phyloP scores from a whole-genome alignment of 2,329 filamentous ascomycete genomes.

The Pyricularia sp. region DNA sequence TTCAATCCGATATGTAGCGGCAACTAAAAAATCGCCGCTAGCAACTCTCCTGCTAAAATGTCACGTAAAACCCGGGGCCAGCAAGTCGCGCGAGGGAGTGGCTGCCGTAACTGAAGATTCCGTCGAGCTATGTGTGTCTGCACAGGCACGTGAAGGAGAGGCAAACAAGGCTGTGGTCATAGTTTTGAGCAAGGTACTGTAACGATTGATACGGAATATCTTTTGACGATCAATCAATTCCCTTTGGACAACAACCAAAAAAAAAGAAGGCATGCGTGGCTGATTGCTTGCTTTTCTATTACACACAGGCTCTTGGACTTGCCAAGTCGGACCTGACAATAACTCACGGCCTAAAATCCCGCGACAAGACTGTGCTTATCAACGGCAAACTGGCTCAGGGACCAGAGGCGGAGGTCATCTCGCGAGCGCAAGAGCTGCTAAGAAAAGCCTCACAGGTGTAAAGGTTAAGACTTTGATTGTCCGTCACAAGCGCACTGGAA shows the following conservation, averaged over 20 bases:
- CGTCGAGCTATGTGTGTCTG: constrained; percentile 53
- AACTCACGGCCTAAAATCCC: constrained; percentile 48
- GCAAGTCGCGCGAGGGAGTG: constrained; percentile 48
- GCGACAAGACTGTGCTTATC: constrained; percentile 47
- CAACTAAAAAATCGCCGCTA: constrained; percentile 29
- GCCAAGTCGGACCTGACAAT: constrained; percentile 53
- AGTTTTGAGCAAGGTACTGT: constrained; percentile 43
- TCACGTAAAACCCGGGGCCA: constrained; percentile 54
- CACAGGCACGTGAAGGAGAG: constrained; percentile 52
- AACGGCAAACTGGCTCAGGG: constrained; percentile 13
- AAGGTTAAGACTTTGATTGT: not conserved
- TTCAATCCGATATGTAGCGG: constrained; percentile 33
- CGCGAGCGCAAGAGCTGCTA: constrained; percentile 5
- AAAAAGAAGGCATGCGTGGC: not conserved
- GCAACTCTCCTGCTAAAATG: constrained; percentile 47
- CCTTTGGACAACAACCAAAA: not conserved
- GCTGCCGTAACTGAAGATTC: constrained; percentile 38
- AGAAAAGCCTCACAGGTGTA: constrained; percentile 1
- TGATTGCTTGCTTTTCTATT: not conserved
- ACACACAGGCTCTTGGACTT: constrained; percentile 37
- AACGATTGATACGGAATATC: not conserved
- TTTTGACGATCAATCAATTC: not conserved
- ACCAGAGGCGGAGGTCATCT: constrained; percentile 5
- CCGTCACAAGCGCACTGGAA: not conserved
- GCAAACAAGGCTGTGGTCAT: constrained; percentile 54